A percentile compares a stretch with the other conserved stretches of the same genome.
These are phyloP conservation scores for Sporothrix variecibatus DNA, from an alignment of 2,329 filamentous ascomycete genomes.

Conservation along the genomic window DNA sequence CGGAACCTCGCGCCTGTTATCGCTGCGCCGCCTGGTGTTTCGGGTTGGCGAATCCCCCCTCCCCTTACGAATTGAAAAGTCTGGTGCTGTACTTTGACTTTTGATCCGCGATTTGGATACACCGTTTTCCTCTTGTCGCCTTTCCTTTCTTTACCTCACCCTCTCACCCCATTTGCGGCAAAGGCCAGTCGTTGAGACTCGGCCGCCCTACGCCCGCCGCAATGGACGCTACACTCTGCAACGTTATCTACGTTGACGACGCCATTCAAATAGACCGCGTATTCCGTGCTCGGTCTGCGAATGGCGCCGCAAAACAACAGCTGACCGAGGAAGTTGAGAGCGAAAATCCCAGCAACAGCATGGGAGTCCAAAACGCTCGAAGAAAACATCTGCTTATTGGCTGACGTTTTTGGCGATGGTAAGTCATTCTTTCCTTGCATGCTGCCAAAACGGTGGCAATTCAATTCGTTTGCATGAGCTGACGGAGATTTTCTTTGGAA, in stretches of 20 bases:
- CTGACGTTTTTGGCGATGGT: slow-evolving; percentile 60
- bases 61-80: slow-evolving; percentile 20
- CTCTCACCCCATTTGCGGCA: neutral
- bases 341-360: slow-evolving; percentile 7
- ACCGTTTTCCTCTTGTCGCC: neutral
- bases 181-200: slow-evolving; percentile 62
- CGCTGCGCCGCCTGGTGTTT: slow-evolving; percentile 31
- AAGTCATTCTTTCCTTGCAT: slow-evolving; percentile 32
- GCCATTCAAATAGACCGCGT: slow-evolving; percentile 51
- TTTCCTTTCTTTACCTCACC: neutral
- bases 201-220: slow-evolving; percentile 54
- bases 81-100: neutral
- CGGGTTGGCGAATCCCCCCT: slow-evolving; percentile 31
- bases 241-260: slow-evolving; percentile 63
- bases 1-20: slow-evolving; percentile 26
- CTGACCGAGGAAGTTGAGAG: neutral
- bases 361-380: slow-evolving; percentile 46
- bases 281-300: slow-evolving; percentile 38
- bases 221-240: slow-evolving; percentile 60
- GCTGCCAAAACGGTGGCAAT: neutral
- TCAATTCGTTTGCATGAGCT: neutral
- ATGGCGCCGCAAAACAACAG: slow-evolving; percentile 27
- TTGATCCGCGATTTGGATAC: neutral
- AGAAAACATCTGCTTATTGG: slow-evolving; percentile 51
- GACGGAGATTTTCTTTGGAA: neutral